Percentiles rank a stretch among this genome's conserved stretches.
These are phyloP conservation scores for Dryas integrifolia DNA, from an alignment of 331 rosid species.

Conservation along the genomic window DNA sequence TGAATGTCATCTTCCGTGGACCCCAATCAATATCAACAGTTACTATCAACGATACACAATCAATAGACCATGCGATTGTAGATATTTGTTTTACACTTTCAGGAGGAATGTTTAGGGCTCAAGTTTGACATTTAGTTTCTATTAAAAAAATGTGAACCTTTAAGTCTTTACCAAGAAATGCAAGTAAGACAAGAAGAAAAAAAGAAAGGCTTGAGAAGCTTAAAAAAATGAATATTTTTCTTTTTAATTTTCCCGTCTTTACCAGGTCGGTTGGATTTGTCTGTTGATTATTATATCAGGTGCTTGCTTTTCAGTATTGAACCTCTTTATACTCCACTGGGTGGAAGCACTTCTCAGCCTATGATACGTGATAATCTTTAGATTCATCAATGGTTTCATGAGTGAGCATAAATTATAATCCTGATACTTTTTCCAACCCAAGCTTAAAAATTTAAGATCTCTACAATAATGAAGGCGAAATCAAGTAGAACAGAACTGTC, in stretches of 20 bases:
- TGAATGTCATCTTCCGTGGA: not conserved
- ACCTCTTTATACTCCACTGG: too few relatives aligned
- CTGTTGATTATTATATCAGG: not conserved
- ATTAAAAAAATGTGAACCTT: not conserved
- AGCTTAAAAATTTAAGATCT: too few relatives aligned
- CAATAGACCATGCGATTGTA: not conserved
- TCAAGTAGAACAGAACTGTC: too few relatives aligned
- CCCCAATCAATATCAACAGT: not conserved
- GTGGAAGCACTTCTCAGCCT: too few relatives aligned
- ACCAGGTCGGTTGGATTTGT: not conserved
- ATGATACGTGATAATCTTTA: too few relatives aligned
- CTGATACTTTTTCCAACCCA: too few relatives aligned
- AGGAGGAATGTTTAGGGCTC: not conserved
- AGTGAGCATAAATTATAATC: too few relatives aligned
- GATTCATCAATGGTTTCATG: too few relatives aligned
- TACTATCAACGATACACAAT: too few relatives aligned
- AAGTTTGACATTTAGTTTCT: not conserved
- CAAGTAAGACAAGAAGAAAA: not conserved
- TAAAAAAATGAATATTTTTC: not conserved
- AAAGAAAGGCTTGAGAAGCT: not conserved
- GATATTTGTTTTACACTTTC: too few relatives aligned
- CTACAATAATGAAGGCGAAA: too few relatives aligned
- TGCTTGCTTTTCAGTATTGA: not conserved
- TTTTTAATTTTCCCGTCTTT: too few relatives aligned
- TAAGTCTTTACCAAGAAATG: not conserved